Evolutionary conservation across 345 rosid species (phyloP).

Genomic region (Physaria fendleri): DNA sequence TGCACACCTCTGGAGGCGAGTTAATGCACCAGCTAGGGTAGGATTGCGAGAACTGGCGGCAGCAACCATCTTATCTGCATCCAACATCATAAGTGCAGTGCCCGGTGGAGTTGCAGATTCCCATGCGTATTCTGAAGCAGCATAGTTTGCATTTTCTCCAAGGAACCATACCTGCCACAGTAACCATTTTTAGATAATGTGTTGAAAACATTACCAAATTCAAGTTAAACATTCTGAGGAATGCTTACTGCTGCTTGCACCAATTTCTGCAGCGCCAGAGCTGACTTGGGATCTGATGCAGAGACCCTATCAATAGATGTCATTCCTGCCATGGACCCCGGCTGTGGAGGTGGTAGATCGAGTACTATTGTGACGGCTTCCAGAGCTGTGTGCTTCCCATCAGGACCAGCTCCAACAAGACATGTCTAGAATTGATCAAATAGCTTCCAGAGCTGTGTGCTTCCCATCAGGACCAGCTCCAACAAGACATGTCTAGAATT

Average conservation of each 20-base stretch:
- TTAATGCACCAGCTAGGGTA: slow-evolving; percentile 94
- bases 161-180: slow-evolving; percentile 92
- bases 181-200: slow-evolving; percentile 3
- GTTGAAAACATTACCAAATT: neutral
- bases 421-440: slow-evolving; percentile 88
- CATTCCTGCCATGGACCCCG: slow-evolving; percentile 86
- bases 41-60: slow-evolving; percentile 99
- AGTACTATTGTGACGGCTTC: slow-evolving; percentile 99
- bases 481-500: slow-evolving; percentile 85
- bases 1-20: slow-evolving; percentile 98
- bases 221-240: slow-evolving; percentile 15
- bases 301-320: slow-evolving; percentile 86
- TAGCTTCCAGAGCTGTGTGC: slow-evolving; percentile 98
- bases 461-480: slow-evolving; percentile 99
- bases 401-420: slow-evolving; percentile 99
- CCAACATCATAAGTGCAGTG: slow-evolving; percentile 98
- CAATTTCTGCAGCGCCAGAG: slow-evolving; percentile 87
- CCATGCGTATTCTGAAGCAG: slow-evolving; percentile 99
- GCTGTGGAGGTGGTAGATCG: slow-evolving; percentile 98
- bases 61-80: slow-evolving; percentile 99
- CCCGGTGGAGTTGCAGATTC: slow-evolving; percentile 99
- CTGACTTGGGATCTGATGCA: slow-evolving; percentile 98
- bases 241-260: slow-evolving; percentile 97
- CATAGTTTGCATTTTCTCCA: slow-evolving; percentile 99
- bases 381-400: slow-evolving; percentile 94